Evolutionary conservation across 2,329 filamentous ascomycete genomes (phyloP).

Genomic region (Cladosporium sp.): DNA sequence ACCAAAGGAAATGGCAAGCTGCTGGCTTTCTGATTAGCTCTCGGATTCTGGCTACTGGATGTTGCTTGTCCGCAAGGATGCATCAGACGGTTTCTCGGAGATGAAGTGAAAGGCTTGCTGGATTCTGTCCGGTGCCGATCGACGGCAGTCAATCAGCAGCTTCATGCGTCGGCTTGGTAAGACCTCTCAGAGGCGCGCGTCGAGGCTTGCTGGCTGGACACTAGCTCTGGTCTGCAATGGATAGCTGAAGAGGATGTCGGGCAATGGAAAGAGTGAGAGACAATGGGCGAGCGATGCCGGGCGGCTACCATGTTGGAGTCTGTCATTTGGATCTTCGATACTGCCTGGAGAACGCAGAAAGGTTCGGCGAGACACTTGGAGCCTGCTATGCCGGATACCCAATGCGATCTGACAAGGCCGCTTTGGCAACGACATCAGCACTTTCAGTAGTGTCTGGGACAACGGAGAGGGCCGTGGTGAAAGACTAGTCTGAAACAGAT

Average conservation of each 20-base stretch:
- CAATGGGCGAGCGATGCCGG: conserved; percentile 53
- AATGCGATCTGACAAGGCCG: conserved; percentile 28
- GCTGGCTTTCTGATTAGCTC: conserved; percentile 52
- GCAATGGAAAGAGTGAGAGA: conserved; percentile 44
- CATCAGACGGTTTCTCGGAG: conserved; percentile 22
- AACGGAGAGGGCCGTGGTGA: conserved; percentile 17
- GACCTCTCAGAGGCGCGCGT: conserved; percentile 76
- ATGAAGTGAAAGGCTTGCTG: conserved; percentile 35
- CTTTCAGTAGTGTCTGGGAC: conserved; percentile 35
- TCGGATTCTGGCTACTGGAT: conserved; percentile 15
- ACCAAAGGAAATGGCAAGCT: conserved; percentile 54
- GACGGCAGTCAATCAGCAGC: conserved; percentile 56
- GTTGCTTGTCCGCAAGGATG: conserved; percentile 18
- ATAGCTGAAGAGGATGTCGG: conserved; percentile 53
- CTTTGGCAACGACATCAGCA: conserved; percentile 31
- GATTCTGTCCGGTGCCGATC: conserved; percentile 24
- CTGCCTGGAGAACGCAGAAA: conserved; percentile 14
- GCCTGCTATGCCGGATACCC: conserved; percentile 41
- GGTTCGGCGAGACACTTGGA: conserved; percentile 20
- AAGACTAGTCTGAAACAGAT: conserved; percentile 22
- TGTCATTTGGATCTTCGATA: conserved; percentile 53
- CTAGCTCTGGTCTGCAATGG: conserved; percentile 64
- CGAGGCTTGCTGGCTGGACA: conserved; percentile 68
- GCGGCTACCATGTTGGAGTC: conserved; percentile 46
- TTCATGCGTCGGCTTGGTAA: conserved; percentile 78